Percentiles rank a stretch among this genome's conserved stretches.
Evolutionary conservation across 106 monocot species (phyloP).

Genomic region (Phalaenopsis equestris): DNA sequence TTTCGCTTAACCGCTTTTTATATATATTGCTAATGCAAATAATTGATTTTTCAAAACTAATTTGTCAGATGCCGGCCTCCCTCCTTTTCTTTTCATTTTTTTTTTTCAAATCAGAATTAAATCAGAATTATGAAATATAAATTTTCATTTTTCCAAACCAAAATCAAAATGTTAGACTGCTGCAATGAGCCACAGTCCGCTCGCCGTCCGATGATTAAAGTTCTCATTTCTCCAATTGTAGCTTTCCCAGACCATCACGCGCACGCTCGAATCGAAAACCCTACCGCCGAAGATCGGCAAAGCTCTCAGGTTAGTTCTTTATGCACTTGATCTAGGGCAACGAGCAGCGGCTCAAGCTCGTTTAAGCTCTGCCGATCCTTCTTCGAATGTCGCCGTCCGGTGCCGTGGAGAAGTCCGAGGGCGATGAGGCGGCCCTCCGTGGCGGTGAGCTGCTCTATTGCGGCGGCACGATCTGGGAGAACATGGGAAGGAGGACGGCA

Average conservation of each 20-base stretch:
- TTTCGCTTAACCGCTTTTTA: no score
- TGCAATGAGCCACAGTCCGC: not conserved
- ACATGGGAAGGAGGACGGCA: slow-evolving; percentile 42
- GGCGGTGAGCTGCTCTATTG: slow-evolving; percentile 90
- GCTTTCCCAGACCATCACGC: not conserved
- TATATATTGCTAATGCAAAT: no score
- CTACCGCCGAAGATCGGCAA: not conserved
- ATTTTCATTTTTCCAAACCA: not conserved
- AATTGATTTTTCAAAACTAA: no score
- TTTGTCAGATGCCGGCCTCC: no score
- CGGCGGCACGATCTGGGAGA: slow-evolving; percentile 72
- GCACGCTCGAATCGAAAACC: not conserved
- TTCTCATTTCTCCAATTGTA: not conserved
- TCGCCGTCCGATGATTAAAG: not conserved
- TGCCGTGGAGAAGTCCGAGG: slow-evolving; percentile 25
- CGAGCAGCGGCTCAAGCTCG: not conserved
- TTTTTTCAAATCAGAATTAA: no score
- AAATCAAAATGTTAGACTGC: not conserved
- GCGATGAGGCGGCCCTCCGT: slow-evolving; percentile 14
- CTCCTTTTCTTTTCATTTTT: no score
- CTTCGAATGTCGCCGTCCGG: slow-evolving; percentile 36
- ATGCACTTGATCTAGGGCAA: slow-evolving; percentile 7
- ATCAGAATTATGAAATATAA: no score
- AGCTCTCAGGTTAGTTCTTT: not conserved
- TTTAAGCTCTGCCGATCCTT: not conserved